Evolutionary conservation across 257 asterid genomes (phyloP).

Genomic region (Nicotiana tomentosiformis): DNA sequence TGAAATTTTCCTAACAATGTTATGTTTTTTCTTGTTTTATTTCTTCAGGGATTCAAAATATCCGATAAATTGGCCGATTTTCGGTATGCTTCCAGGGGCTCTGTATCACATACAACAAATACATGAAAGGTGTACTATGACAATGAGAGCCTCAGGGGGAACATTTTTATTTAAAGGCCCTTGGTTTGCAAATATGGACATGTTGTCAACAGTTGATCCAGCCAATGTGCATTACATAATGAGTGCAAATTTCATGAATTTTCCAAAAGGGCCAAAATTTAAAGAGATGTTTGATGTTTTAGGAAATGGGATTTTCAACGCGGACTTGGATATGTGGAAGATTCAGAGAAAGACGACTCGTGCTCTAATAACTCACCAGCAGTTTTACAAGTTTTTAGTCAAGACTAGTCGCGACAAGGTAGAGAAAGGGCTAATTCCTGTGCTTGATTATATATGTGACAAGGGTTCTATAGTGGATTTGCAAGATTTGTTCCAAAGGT

Average conservation of each 20-base stretch:
- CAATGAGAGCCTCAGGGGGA: slow-evolving; percentile 23
- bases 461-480: slow-evolving; percentile 24
- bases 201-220: slow-evolving; percentile 42
- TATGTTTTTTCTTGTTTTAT: slow-evolving; percentile 20
- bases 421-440: slow-evolving; percentile 34
- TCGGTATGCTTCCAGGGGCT: slow-evolving; percentile 40
- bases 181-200: slow-evolving; percentile 47
- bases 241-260: slow-evolving; percentile 41
- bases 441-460: slow-evolving; percentile 29
- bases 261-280: slow-evolving; percentile 48
- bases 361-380: slow-evolving; percentile 27
- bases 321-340: slow-evolving; percentile 44
- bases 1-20: slow-evolving; percentile 21
- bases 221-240: slow-evolving; percentile 44
- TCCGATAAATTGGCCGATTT: slow-evolving; percentile 35
- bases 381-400: slow-evolving; percentile 30
- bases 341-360: slow-evolving; percentile 35
- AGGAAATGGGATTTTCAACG: slow-evolving; percentile 58
- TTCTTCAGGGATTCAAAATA: slow-evolving; percentile 8
- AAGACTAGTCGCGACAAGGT: slow-evolving; percentile 29
- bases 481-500: slow-evolving; percentile 51
- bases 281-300: slow-evolving; percentile 44
- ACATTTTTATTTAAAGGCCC: slow-evolving; percentile 43
- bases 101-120: slow-evolving; percentile 24
- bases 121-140: slow-evolving; percentile 24